These are phyloP conservation scores for Spizellomyces punctatus DNA, from an alignment of 192 early-diverging fungal species.

Conservation along the genomic window DNA sequence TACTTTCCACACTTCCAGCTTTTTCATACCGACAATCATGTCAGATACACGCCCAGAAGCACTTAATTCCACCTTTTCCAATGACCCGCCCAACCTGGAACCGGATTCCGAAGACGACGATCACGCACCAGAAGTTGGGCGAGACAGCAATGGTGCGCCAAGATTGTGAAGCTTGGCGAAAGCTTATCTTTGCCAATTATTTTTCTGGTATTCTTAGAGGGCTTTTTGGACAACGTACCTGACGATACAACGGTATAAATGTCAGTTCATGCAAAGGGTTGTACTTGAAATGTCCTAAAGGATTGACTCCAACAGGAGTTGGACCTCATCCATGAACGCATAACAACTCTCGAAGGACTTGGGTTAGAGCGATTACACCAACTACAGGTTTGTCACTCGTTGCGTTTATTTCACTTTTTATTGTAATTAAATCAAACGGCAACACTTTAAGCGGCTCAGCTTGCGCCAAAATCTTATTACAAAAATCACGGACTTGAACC, in stretches of 20 bases:
- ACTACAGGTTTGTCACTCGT: constrained; percentile 54
- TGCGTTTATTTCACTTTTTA: neutral
- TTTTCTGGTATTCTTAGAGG: constrained; percentile 23
- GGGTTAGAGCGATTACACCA: constrained; percentile 63
- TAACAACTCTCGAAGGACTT: constrained; percentile 56
- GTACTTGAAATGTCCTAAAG: neutral
- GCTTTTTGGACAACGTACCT: constrained; percentile 54
- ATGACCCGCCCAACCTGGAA: too few relatives aligned
- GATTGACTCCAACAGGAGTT: constrained; percentile 52
- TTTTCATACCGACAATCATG: too few relatives aligned
- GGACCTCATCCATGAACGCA: constrained; percentile 67
- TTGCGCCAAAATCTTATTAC: constrained; percentile 84
- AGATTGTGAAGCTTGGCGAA: neutral
- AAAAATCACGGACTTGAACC: constrained; percentile 64
- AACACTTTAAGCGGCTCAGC: constrained; percentile 63
- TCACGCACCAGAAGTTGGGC: neutral
- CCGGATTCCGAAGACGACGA: constrained; percentile 8
- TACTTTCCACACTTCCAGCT: too few relatives aligned
- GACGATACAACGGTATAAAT: constrained; percentile 46
- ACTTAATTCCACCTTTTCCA: too few relatives aligned
- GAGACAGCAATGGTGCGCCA: neutral
- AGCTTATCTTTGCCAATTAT: neutral
- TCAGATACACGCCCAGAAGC: too few relatives aligned
- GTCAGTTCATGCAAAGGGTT: neutral
- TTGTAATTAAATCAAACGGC: neutral